A percentile compares a stretch with the other conserved stretches of the same genome.
phyloP scores from a whole-genome alignment of 2,329 filamentous ascomycete genomes.

The Penicillium sp. region DNA sequence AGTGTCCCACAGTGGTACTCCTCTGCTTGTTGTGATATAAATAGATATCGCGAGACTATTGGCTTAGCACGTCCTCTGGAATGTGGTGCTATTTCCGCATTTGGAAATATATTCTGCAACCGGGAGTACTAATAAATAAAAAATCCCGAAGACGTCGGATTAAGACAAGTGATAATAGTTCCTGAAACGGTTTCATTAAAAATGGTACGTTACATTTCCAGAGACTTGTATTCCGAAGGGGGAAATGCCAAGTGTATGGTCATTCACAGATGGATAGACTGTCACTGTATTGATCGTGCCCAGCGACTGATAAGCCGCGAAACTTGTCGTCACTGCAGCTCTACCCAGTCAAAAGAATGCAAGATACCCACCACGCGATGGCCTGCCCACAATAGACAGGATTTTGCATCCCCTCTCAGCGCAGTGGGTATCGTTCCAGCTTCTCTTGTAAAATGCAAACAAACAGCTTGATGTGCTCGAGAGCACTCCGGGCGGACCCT shows the following conservation, averaged over 20 bases:
- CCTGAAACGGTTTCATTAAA: constrained; percentile 1
- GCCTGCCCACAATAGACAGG: background rate
- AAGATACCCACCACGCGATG: background rate
- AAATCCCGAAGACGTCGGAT: constrained; percentile 1
- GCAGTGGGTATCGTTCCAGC: background rate
- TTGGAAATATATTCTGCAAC: constrained; percentile 7
- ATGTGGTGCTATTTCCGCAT: constrained; percentile 8
- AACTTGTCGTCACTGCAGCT: background rate
- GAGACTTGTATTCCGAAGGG: constrained; percentile 55
- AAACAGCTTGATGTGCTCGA: background rate
- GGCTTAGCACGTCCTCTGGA: background rate
- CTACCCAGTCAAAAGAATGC: background rate
- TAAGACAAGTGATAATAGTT: background rate
- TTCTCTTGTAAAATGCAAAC: constrained; percentile 1
- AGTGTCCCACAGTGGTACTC: background rate
- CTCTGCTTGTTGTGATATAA: background rate
- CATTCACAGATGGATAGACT: background rate
- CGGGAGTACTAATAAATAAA: constrained; percentile 9
- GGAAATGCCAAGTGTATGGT: constrained; percentile 44
- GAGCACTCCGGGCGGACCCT: constrained; percentile 28
- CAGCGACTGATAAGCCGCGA: background rate
- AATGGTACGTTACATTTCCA: constrained; percentile 8
- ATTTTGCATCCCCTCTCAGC: background rate
- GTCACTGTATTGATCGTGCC: constrained; percentile 39
- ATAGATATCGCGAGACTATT: background rate